Percentiles rank a stretch among this genome's conserved stretches.
phyloP scores from a whole-genome alignment of 208 protist species.

The Crithidia brevicula region DNA sequence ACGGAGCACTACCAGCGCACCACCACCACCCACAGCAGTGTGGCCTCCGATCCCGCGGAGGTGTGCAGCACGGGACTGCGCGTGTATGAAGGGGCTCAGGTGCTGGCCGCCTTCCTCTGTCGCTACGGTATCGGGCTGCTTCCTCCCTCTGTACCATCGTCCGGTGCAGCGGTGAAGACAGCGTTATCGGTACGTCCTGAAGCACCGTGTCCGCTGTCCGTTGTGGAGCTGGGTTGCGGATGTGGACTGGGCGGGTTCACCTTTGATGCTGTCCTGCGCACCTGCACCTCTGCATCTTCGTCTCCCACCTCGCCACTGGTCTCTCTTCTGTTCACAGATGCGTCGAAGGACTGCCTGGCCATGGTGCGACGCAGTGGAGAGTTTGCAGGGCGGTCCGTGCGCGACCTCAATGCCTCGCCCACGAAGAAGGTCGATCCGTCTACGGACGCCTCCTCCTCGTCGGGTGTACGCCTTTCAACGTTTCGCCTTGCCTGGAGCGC shows the following conservation, averaged over 20 bases:
- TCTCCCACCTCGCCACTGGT: no score
- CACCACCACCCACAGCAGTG: slow-evolving; percentile 22
- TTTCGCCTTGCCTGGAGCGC: slow-evolving; percentile 49
- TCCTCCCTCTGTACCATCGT: slow-evolving; percentile 1
- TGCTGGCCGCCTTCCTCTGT: slow-evolving; percentile 61
- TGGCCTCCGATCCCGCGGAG: slow-evolving; percentile 12
- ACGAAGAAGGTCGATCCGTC: no score
- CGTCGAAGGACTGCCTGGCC: slow-evolving; percentile 48
- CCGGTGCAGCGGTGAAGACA: background rate
- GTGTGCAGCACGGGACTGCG: slow-evolving; percentile 68
- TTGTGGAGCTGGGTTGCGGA: slow-evolving; percentile 72
- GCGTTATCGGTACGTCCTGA: background rate
- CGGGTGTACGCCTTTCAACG: slow-evolving; percentile 16
- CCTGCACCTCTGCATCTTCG: background rate
- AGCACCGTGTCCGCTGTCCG: background rate
- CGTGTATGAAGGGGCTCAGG: slow-evolving; percentile 71
- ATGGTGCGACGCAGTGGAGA: slow-evolving; percentile 39
- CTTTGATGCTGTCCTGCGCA: slow-evolving; percentile 17
- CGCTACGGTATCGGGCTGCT: slow-evolving; percentile 39
- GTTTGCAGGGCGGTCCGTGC: slow-evolving; percentile 9
- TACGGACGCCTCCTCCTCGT: background rate
- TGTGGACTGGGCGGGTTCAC: slow-evolving; percentile 70
- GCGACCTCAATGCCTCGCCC: slow-evolving; percentile 4
- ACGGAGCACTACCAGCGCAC: slow-evolving; percentile 59
- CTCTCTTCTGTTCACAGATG: slow-evolving; percentile 58